Percentiles rank a stretch among this genome's conserved stretches.
These are phyloP conservation scores for Aureobasidium subglaciale DNA, from an alignment of 2,329 filamentous ascomycete genomes.

Conservation along the genomic window DNA sequence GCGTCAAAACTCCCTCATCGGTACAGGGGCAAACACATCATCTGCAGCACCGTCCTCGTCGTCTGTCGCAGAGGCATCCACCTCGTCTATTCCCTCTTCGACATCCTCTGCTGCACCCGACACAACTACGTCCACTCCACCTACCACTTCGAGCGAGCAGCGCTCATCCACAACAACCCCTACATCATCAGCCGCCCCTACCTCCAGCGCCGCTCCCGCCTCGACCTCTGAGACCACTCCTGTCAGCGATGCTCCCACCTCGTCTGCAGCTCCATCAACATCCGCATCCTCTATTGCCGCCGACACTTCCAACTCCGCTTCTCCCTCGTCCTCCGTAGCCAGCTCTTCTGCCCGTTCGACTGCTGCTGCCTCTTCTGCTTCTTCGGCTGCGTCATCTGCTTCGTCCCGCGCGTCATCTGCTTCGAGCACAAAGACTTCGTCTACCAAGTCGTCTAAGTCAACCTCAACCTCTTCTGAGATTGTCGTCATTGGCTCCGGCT, in stretches of 20 bases:
- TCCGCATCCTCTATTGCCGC: not conserved
- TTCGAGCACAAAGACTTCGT: constrained; percentile 13
- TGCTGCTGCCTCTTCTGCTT: constrained; percentile 13
- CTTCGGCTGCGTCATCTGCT: constrained; percentile 17
- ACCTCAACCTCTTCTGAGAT: constrained; percentile 18
- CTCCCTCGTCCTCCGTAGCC: not conserved
- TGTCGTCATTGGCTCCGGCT: constrained; percentile 20
- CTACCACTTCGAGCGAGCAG: not conserved
- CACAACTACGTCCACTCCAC: not conserved
- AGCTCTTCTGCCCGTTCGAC: constrained; percentile 14
- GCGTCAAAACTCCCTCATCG: constrained; percentile 27
- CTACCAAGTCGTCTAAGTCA: not conserved
- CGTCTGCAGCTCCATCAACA: constrained; percentile 13
- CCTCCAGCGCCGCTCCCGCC: constrained; percentile 4
- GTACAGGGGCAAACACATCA: constrained; percentile 22
- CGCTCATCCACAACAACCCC: not conserved
- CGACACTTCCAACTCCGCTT: not conserved
- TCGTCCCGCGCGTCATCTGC: constrained; percentile 18
- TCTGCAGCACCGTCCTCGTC: not conserved
- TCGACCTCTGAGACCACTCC: not conserved
- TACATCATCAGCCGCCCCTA: not conserved
- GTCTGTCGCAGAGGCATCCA: constrained; percentile 7
- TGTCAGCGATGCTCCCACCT: not conserved
- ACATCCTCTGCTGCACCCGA: not conserved
- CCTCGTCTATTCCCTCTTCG: not conserved